Base-by-base conservation (phyloP, 1,284 basidiomycete genomes). In the Malassezia furfur region DNA sequence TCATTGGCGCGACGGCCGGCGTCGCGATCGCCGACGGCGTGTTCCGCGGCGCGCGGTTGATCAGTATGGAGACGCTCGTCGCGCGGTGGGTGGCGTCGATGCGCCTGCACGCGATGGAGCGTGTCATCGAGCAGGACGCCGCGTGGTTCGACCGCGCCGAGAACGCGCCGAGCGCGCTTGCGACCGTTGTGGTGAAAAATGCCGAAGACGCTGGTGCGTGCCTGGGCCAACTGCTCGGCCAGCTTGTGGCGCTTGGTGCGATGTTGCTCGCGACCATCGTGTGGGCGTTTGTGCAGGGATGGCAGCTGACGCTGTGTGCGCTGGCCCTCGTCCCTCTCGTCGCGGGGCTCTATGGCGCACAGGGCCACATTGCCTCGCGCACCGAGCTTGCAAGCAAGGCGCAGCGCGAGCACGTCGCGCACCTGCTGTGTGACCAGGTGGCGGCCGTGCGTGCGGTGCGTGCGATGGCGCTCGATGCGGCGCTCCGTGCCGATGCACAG, bases 251-350 rank as follows among this genome's bases (percentile, higher is more conserved):
- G 8, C 85, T 93, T 11, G 54, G 78, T 1, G 79, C 86, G 6
- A 94, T 98, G 89, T 80, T 96, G 45, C 73, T 79, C 1, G 78
- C 91, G 11, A 90, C 88, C 3, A 76, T 96, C 15, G 74, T 86
- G 10, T 96, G 91, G 91, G 88, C 93, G 0, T 79, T 96, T 70
- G 81, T 82, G 0, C 78, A 81, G 28, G 90, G 89, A 0, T 98
- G 93, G 93, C 84, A 94, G 76, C 79, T 98, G 57, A 94, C 91
- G 0, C 81, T 98, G 17, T 87, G 88, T 1, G 93, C 90, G 0
- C 75, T 96, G 32, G 89, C 85, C 0, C 81, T 96, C 32, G 87
- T 82, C 0, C 93, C 91, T 0, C 79, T 94, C 8, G 93, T 96
- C 66, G 83, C 83, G 9, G 74, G 81, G 15, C 79, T 83, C 5